Evolutionary conservation across 164 flowering plant genomes (phyloP), one percentile per base, ranked within the genome.

Genomic region (Chimonanthus salicifolius): DNA sequence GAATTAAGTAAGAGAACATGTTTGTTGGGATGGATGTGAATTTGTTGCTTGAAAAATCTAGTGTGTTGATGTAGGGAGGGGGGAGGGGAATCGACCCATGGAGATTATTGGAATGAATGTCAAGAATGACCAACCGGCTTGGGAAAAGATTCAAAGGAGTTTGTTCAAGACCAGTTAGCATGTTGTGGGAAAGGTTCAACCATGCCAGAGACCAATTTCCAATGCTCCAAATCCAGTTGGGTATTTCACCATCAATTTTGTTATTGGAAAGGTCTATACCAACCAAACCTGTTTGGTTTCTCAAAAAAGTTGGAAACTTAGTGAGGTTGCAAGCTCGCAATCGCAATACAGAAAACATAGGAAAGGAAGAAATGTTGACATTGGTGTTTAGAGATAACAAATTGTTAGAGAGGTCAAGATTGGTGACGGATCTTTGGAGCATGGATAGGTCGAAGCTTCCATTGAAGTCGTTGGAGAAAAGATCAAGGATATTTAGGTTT

Each of bases 1-100:
- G 2, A 0, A 11, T 0, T 3, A 87, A 69, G 74, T 3, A 20
- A 11, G 62, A n/a, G 16, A 78, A 81, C 20, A 84, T 80, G 33
- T 64, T 76, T 5, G 7, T 3, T 3, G 84, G 87, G 44, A 84
- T 73, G 33, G 83, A 79, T 49, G 33, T 71, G 71, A 86, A 83
- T 3, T 33, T 75, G 63, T 90, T 90, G 67, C 66, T 47, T 2
- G 95, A 90, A 76, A 73, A 88, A 76, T 88, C 90, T 64, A 90
- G 50, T 72, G 70, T 71, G 15, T 3, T 7, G 0, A 80, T 78
- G 6, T 11, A 5, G n/a, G 67, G 16, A 58, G 88, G 80, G 0
- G 78, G 78, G 45, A 67, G 48, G 13, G 83, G 83, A 2, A 83
- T 44, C 7, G 50, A 16, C 33, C 91, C 93, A 6, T 73, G 73